Evolutionary conservation across 331 rosid genomes (phyloP).

Genomic region (Arachis monticola): DNA sequence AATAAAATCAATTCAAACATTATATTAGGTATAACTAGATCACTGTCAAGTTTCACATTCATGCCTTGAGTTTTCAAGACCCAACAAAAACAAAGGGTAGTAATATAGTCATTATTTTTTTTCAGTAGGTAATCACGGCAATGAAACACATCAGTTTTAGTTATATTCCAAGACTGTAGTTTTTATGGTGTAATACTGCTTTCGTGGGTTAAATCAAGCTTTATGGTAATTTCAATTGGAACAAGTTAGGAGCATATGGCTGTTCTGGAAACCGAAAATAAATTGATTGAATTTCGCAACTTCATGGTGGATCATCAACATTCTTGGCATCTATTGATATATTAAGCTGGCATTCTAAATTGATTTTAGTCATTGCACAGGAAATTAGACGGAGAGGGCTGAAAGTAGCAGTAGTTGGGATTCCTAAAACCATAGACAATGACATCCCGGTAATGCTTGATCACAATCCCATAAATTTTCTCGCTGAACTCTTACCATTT

Average conservation of each 20-base stretch:
- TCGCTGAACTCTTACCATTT: slow-evolving; percentile 2
- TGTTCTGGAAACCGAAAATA: neutral
- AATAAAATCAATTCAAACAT: slow-evolving; percentile 28
- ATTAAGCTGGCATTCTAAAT: slow-evolving; percentile 23
- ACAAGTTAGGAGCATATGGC: slow-evolving; percentile 1
- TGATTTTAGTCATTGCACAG: slow-evolving; percentile 48
- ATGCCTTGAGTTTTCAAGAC: slow-evolving; percentile 16
- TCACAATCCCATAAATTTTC: slow-evolving; percentile 15
- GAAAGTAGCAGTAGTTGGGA: slow-evolving; percentile 79
- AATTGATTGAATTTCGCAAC: slow-evolving; percentile 8
- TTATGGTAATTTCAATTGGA: slow-evolving; percentile 25
- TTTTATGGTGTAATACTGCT: slow-evolving; percentile 14
- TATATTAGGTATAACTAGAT: slow-evolving; percentile 12
- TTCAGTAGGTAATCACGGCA: slow-evolving; percentile 2
- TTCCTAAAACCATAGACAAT: slow-evolving; percentile 96
- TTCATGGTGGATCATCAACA: slow-evolving; percentile 18
- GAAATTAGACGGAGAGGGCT: slow-evolving; percentile 87
- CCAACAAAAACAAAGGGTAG: no score
- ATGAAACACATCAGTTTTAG: slow-evolving; percentile 2
- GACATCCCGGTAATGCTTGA: slow-evolving; percentile 80
- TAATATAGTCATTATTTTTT: neutral
- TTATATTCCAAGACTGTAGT: slow-evolving; percentile 22
- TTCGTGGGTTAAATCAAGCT: slow-evolving; percentile 23
- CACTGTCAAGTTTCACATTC: slow-evolving; percentile 19
- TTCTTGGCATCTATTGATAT: slow-evolving; percentile 30